These are phyloP conservation scores for Alternaria solani DNA, from an alignment of 2,329 filamentous ascomycete species.

Conservation along the genomic window DNA sequence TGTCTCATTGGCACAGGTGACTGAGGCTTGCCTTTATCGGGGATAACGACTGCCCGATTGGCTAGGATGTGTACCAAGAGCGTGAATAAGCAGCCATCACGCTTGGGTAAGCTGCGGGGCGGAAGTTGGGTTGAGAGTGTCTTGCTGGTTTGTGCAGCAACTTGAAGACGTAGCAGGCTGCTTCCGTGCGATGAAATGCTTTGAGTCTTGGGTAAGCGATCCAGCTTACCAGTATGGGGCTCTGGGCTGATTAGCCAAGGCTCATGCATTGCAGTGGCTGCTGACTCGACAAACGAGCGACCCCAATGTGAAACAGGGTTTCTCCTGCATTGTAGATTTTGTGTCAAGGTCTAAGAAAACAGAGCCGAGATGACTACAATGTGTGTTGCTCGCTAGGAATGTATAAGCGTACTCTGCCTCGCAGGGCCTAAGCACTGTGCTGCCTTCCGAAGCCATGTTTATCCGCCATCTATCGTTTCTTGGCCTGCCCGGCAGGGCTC, in stretches of 20 bases:
- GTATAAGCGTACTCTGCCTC: background rate
- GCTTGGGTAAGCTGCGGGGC: conserved; percentile 11
- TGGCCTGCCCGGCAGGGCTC: conserved; percentile 41
- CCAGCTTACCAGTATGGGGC: background rate
- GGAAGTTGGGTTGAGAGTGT: background rate
- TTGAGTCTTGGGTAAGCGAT: background rate
- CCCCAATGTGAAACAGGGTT: too few relatives aligned
- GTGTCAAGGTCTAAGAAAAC: too few relatives aligned
- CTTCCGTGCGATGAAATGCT: background rate
- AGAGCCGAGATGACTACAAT: background rate
- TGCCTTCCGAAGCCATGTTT: background rate
- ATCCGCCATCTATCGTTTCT: conserved; percentile 27
- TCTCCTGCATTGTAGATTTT: too few relatives aligned
- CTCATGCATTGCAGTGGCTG: background rate
- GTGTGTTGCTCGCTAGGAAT: conserved; percentile 4
- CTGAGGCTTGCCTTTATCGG: conserved; percentile 11
- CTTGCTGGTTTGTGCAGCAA: background rate
- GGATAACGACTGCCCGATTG: conserved; percentile 7
- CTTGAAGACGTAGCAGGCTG: background rate
- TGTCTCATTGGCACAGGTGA: background rate
- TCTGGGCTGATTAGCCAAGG: background rate
- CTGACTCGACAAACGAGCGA: background rate
- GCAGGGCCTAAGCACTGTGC: background rate
- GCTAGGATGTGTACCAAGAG: background rate
- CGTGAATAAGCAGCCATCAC: conserved; percentile 16